These are phyloP conservation scores for Pelagomonas calceolata DNA, from an alignment of 108 stramenopile species.

Conservation along the genomic window DNA sequence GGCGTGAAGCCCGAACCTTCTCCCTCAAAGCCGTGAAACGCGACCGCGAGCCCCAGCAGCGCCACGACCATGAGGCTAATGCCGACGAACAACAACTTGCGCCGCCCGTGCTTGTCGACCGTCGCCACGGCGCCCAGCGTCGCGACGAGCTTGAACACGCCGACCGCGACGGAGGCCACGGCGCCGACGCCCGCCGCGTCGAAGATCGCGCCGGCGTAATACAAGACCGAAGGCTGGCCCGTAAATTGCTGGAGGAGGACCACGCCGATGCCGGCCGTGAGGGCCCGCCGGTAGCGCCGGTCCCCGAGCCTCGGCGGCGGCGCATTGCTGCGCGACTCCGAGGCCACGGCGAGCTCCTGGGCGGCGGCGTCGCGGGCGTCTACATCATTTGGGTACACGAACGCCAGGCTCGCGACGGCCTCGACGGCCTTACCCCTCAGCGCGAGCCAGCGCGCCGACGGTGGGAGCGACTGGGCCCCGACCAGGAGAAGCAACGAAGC, in stretches of 20 bases:
- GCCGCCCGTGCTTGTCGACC: constrained; percentile 42
- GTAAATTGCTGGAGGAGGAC: constrained; percentile 58
- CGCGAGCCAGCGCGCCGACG: constrained; percentile 22
- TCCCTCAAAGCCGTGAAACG: constrained; percentile 29
- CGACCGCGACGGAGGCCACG: constrained; percentile 41
- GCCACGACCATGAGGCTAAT: constrained; percentile 42
- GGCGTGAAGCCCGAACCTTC: background rate
- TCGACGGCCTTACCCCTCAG: constrained; percentile 6
- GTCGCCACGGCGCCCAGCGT: constrained; percentile 37
- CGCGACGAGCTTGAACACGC: constrained; percentile 53
- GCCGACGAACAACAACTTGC: constrained; percentile 41
- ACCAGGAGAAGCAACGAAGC: constrained; percentile 24
- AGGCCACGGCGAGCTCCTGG: constrained; percentile 18
- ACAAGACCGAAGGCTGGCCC: constrained; percentile 62
- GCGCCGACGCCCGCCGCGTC: constrained; percentile 47
- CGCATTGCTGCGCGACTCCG: background rate
- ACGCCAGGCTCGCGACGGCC: constrained; percentile 3
- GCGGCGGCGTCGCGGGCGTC: constrained; percentile 9
- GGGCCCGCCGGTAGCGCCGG: constrained; percentile 23
- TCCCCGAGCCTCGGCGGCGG: too few relatives aligned
- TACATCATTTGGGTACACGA: constrained; percentile 1
- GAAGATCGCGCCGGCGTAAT: constrained; percentile 55
- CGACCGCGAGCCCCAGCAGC: constrained; percentile 28
- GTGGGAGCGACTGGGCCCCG: constrained; percentile 24
- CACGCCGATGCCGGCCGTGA: constrained; percentile 47